phyloP scores from a whole-genome alignment of 306 rosid genomes.

The Senna siamea region DNA sequence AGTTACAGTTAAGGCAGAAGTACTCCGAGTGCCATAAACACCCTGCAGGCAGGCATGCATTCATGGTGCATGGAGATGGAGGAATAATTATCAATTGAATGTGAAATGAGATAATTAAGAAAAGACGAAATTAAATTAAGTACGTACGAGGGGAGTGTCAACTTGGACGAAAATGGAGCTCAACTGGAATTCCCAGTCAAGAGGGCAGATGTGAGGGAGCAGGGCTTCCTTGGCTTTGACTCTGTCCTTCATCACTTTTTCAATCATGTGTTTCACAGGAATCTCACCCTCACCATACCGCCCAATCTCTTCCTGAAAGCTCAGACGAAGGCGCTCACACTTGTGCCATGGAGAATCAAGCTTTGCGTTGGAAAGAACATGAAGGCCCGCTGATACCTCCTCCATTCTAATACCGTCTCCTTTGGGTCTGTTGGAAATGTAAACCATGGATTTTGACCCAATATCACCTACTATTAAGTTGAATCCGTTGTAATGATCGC shows the following conservation, averaged over 20 bases:
- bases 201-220: slow-evolving; percentile 56
- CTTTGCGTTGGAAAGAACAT: slow-evolving; percentile 62
- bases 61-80: too few relatives aligned
- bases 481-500: slow-evolving; percentile 64
- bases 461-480: slow-evolving; percentile 58
- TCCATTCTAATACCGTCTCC: slow-evolving; percentile 42
- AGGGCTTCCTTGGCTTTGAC: slow-evolving; percentile 54
- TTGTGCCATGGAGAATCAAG: slow-evolving; percentile 73
- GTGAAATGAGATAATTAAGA: not conserved
- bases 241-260: slow-evolving; percentile 60
- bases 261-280: slow-evolving; percentile 43
- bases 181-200: slow-evolving; percentile 56
- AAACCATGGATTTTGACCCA: slow-evolving; percentile 60
- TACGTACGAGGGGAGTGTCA: slow-evolving; percentile 59
- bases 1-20: slow-evolving; percentile 52
- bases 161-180: slow-evolving; percentile 72
- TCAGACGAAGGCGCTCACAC: slow-evolving; percentile 50
- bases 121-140: not conserved
- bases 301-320: slow-evolving; percentile 50
- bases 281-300: slow-evolving; percentile 47
- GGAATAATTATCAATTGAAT: not conserved
- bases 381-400: slow-evolving; percentile 66
- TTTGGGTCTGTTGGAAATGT: slow-evolving; percentile 63
- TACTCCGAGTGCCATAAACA: slow-evolving; percentile 66
- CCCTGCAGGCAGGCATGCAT: too few relatives aligned